Conservation (phyloP, 2,329 filamentous ascomycete genomes). For the Ilyonectria robusta region DNA sequence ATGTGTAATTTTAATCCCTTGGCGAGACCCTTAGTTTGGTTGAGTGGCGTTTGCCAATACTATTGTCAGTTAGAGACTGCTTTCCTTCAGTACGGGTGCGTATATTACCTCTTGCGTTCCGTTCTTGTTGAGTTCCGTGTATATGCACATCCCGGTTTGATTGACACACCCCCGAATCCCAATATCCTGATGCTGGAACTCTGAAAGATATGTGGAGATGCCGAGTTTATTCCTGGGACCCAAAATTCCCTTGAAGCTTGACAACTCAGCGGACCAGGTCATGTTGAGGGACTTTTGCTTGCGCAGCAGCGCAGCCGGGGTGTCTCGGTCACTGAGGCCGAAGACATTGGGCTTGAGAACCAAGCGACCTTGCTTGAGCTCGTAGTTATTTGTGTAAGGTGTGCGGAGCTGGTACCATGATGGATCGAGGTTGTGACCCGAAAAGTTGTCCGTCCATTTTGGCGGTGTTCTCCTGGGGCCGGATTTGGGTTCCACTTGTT, state of each 20-base stretch:
- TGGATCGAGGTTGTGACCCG: not conserved
- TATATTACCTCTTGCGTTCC: not conserved
- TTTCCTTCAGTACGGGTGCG: too few species aligned
- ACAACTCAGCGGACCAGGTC: conserved; percentile 45
- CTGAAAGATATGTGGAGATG: conserved; percentile 46
- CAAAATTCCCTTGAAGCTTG: conserved; percentile 31
- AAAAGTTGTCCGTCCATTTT: conserved; percentile 15
- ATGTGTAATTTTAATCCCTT: conserved; percentile 38
- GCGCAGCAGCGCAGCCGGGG: conserved; percentile 45
- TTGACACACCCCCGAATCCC: conserved; percentile 45
- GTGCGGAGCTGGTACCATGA: conserved; percentile 25
- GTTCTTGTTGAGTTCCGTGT: not conserved
- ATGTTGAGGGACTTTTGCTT: conserved; percentile 51
- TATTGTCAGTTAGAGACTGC: too few species aligned
- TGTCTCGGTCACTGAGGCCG: conserved; percentile 48
- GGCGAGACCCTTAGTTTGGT: not conserved
- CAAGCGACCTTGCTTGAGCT: conserved; percentile 34
- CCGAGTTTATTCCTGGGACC: conserved; percentile 44
- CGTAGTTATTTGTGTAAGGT: conserved; percentile 23
- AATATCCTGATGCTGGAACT: conserved; percentile 47
- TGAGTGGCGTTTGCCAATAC: not conserved
- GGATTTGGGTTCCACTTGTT: conserved; percentile 6
- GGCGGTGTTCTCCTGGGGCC: not conserved
- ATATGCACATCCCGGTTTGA: conserved; percentile 39
- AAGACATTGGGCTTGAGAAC: conserved; percentile 51